phyloP scores from a whole-genome alignment of 495 filamentous ascomycete species.

The Zalerion maritima region DNA sequence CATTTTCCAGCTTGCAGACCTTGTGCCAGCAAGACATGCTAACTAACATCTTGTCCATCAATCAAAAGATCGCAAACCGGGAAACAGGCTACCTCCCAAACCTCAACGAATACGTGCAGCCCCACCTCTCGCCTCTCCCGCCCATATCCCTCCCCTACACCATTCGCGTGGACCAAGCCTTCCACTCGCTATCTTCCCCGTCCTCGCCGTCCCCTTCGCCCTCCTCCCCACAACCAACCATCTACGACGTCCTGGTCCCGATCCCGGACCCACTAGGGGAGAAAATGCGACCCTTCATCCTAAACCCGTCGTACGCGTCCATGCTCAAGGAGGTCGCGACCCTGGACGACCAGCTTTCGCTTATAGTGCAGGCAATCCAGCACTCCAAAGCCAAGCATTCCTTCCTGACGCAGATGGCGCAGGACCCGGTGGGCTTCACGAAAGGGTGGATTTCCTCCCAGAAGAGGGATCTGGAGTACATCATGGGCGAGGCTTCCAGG shows the following conservation, averaged over 20 bases:
- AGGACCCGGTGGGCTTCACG: constrained; percentile 72
- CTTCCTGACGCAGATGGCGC: constrained; percentile 60
- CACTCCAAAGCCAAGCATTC: constrained; percentile 72
- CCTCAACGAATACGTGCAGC: constrained; percentile 58
- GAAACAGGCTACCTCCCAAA: constrained; percentile 82
- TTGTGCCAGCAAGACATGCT: background rate
- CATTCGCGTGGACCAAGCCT: constrained; percentile 81
- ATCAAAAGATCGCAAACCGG: constrained; percentile 52
- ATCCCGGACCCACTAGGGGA: constrained; percentile 70
- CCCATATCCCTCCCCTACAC: constrained; percentile 82
- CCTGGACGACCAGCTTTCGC: constrained; percentile 72
- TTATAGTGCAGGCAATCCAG: constrained; percentile 60
- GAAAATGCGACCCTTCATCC: constrained; percentile 45
- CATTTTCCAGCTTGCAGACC: background rate
- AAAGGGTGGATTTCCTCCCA: constrained; percentile 75
- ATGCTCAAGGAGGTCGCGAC: constrained; percentile 53
- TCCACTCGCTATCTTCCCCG: too few species aligned
- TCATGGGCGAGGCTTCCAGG: constrained; percentile 64
- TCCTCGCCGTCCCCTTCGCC: too few species aligned
- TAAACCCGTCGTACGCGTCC: constrained; percentile 39
- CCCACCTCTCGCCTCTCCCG: constrained; percentile 62
- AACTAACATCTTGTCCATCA: constrained; percentile 8
- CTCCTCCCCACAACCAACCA: constrained; percentile 45
- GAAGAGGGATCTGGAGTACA: constrained; percentile 76
- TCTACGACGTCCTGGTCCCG: constrained; percentile 78